Base-by-base conservation (phyloP, 1,139 yeast genomes). In the Kodamaea derodonti region DNA sequence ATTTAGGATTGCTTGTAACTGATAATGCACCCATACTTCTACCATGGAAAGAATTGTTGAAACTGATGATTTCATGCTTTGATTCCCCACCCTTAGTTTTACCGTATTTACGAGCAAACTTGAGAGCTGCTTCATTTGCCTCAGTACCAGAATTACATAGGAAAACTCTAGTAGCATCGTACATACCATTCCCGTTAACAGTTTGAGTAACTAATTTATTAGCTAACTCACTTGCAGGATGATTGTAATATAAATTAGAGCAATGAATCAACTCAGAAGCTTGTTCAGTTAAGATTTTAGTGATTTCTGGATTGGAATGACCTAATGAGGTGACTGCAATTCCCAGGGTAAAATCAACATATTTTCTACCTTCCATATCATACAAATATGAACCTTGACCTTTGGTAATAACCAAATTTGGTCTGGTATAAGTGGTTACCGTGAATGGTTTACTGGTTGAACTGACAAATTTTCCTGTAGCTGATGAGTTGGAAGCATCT, bases 251-350 rank as follows among this genome's bases (percentile, higher is more conserved):
- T 45, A 92, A 66, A 53, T 92, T 92, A 4, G 95, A 85, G 42
- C 88, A 75, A 54, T 92, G 98, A 38, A 88, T 69, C 45, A 92
- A 66, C 10, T 82, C 79, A 26, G 62, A 58, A 1, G 92, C 77
- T 60, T 92, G 98, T 31, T 83, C 82, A 37, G 65, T 59, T 40
- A 88, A 58, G 41, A 92, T 76, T 38, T 81, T 65, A 4, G 95
- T 73, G 27, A 92, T 72, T 42, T 78, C 81, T 4, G 80, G 78
- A 51, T 92, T 75, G 22, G 88, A 69, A 58, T 92, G 98, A 3
- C 98, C 98, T 43, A 92, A 67, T 1, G 85, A 81, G n/a, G 96
- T 90, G 12, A 92, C 98, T 1, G 98, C 97, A 47, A 92, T 88
- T 33, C 98, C 98, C 2, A 97, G 88, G 2, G 90, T 81, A 60